Conservation (phyloP, 768 basidiomycete species). For the Termitomyces sp. region DNA sequence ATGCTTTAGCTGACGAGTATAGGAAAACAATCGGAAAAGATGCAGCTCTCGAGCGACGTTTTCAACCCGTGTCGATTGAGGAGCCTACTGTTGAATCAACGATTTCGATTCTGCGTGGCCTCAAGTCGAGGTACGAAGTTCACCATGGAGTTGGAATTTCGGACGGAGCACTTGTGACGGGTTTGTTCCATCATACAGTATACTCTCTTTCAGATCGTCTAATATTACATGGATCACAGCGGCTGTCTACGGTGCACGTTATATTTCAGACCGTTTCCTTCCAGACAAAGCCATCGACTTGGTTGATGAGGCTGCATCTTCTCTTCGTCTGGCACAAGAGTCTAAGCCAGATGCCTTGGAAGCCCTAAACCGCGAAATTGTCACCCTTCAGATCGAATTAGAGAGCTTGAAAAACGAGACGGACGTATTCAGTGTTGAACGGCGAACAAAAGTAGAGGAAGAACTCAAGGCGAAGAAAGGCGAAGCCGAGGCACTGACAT, state of each 20-base stretch:
- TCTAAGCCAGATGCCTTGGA: conserved; percentile 85
- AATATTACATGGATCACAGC: conserved; percentile 32
- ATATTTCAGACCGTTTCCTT: conserved; percentile 81
- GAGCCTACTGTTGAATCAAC: conserved; percentile 85
- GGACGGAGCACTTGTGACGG: conserved; percentile 83
- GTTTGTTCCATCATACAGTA: conserved; percentile 25
- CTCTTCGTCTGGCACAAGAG: conserved; percentile 83
- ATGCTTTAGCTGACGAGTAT: conserved; percentile 68
- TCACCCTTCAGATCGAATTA: conserved; percentile 85
- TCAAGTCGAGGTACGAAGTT: conserved; percentile 82
- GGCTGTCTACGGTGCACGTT: conserved; percentile 78
- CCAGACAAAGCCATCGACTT: conserved; percentile 92
- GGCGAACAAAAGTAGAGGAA: conserved; percentile 59
- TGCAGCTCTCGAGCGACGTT: conserved; percentile 84
- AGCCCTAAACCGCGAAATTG: conserved; percentile 71
- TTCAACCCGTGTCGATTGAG: conserved; percentile 85
- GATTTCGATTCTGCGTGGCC: conserved; percentile 80
- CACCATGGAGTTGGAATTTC: conserved; percentile 93
- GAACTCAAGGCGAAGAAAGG: conserved; percentile 55
- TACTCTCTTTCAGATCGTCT: background rate
- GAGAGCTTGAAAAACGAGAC: conserved; percentile 86
- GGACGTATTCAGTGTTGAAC: conserved; percentile 77
- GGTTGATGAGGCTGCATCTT: conserved; percentile 88
- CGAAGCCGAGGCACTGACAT: conserved; percentile 54
- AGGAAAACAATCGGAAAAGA: conserved; percentile 90